Conservation (phyloP, 1,284 basidiomycete species). For the Ceratobasidium papillatum region DNA sequence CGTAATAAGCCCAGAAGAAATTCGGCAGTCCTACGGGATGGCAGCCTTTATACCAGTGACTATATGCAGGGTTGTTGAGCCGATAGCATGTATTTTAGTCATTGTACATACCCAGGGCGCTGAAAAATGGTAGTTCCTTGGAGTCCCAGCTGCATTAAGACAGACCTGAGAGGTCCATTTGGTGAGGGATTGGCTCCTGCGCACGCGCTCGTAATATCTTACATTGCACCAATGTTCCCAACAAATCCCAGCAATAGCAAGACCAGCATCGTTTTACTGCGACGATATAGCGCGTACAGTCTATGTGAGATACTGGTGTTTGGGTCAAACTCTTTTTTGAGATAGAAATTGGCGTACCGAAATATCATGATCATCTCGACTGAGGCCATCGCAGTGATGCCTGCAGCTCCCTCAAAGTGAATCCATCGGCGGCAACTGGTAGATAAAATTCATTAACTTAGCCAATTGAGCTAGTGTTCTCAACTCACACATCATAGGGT, state of each 20-base stretch:
- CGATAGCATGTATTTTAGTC: no score
- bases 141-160: conserved; percentile 23
- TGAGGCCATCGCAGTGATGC: conserved; percentile 11
- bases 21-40: conserved; percentile 28
- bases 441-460: background rate
- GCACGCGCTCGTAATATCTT: background rate
- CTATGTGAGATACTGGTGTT: background rate
- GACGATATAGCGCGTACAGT: conserved; percentile 22
- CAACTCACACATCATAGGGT: conserved; percentile 12
- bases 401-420: conserved; percentile 29
- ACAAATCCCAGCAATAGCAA: conserved; percentile 1
- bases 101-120: conserved; percentile 12
- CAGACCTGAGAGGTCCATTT: background rate
- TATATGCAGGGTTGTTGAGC: conserved; percentile 9
- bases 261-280: conserved; percentile 22
- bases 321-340: background rate
- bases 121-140: conserved; percentile 10
- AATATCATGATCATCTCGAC: conserved; percentile 35
- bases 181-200: background rate
- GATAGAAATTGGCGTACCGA: background rate
- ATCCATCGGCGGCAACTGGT: conserved; percentile 5
- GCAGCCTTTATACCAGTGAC: conserved; percentile 27
- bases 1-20: conserved; percentile 31
- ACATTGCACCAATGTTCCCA: conserved; percentile 17
- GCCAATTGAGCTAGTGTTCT: background rate